A percentile compares a stretch with the other conserved stretches of the same genome.
Evolutionary conservation across 208 protist genomes (phyloP).

Genomic region (Balamuthia mandrillaris): DNA sequence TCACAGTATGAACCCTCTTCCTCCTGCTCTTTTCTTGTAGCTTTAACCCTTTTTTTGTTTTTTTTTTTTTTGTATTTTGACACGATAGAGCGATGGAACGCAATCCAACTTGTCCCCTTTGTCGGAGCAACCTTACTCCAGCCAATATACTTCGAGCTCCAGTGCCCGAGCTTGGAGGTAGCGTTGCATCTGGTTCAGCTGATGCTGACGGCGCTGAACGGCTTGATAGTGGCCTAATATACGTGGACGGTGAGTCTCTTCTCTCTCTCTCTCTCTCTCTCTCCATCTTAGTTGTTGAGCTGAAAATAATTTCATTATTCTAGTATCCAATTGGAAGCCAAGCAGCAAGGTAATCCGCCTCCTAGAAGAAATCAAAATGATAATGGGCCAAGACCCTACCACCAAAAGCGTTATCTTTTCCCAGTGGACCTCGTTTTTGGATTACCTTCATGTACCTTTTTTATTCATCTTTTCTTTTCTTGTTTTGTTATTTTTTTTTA

Average conservation of each 20-base stretch:
- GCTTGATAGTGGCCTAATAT: too few relatives aligned
- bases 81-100: background rate
- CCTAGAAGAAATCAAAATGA: background rate
- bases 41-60: background rate
- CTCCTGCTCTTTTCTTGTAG: background rate
- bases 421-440: conserved; percentile 67
- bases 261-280: too few relatives aligned
- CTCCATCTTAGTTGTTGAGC: too few relatives aligned
- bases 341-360: conserved; percentile 38
- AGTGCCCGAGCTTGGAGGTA: too few relatives aligned
- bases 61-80: background rate
- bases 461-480: background rate
- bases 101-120: background rate
- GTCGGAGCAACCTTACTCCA: too few relatives aligned
- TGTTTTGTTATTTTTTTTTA: background rate
- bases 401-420: conserved; percentile 68
- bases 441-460: conserved; percentile 21
- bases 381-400: background rate
- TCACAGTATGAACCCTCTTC: background rate
- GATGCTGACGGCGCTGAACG: too few relatives aligned
- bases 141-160: too few relatives aligned
- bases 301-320: background rate
- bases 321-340: background rate
- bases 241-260: too few relatives aligned
- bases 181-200: too few relatives aligned